These are phyloP conservation scores for Trametes meyenii DNA, from an alignment of 768 basidiomycete species.

Conservation along the genomic window DNA sequence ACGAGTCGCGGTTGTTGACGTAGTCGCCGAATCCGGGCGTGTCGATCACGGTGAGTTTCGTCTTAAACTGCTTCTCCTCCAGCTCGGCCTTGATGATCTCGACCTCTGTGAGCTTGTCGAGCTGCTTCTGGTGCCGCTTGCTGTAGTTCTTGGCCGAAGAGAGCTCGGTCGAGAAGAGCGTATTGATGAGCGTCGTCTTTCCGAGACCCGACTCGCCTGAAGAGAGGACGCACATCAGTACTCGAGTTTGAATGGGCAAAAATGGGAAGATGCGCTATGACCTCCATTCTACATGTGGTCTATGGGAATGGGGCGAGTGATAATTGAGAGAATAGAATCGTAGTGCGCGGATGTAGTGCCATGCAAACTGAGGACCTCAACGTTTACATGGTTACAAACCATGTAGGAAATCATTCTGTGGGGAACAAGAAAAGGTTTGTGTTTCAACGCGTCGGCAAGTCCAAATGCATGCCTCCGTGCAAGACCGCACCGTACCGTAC, in stretches of 20 bases:
- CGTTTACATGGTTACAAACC: no score
- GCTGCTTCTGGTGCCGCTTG: conserved; percentile 89
- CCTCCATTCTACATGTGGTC: not conserved
- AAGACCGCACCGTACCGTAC: conserved; percentile 18
- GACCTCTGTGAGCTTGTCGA: conserved; percentile 98
- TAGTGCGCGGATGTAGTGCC: no score
- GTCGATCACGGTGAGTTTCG: conserved; percentile 98
- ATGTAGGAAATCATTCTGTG: no score
- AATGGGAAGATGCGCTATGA: not conserved
- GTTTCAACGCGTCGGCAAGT: no score
- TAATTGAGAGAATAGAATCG: no score
- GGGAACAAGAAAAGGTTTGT: no score
- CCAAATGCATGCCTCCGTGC: not conserved
- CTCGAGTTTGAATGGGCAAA: no score
- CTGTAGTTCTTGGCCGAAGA: conserved; percentile 89
- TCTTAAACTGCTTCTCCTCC: conserved; percentile 98
- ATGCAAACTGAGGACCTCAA: no score
- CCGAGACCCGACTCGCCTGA: conserved; percentile 95
- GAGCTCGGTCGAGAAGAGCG: conserved; percentile 97
- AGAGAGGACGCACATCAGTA: not conserved
- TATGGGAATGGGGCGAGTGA: no score
- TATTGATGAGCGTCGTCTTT: conserved; percentile 98
- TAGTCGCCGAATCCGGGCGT: conserved; percentile 99
- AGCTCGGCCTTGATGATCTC: conserved; percentile 99
- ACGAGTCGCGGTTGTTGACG: conserved; percentile 99